Percentiles rank a stretch among this genome's conserved stretches.
These are phyloP conservation scores for Clonostachys solani DNA, from an alignment of 2,329 filamentous ascomycete genomes.

Conservation along the genomic window DNA sequence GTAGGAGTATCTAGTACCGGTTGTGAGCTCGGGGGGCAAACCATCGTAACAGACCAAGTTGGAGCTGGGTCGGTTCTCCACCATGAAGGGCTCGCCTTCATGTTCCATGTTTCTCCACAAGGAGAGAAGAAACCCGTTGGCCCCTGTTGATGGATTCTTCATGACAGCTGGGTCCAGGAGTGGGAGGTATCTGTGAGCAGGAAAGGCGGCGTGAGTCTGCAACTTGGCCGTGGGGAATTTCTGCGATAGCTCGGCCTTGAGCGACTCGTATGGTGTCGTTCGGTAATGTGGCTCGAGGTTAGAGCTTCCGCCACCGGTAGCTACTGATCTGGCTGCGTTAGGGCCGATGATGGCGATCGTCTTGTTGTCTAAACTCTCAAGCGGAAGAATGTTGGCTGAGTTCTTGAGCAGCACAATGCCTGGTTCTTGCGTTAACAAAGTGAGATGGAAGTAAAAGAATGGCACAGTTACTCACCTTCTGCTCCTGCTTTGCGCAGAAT, in stretches of 20 bases:
- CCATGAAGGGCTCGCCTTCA: not conserved
- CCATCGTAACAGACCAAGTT: not conserved
- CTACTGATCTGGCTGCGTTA: constrained; percentile 68
- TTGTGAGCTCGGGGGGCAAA: not conserved
- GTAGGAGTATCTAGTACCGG: not conserved
- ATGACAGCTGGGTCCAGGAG: not conserved
- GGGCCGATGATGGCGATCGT: constrained; percentile 67
- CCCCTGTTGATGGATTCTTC: not conserved
- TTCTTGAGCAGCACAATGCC: constrained; percentile 56
- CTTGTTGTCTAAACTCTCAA: constrained; percentile 53
- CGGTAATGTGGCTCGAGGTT: constrained; percentile 33
- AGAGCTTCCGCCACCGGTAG: constrained; percentile 37
- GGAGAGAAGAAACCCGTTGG: not conserved
- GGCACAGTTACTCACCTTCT: not conserved
- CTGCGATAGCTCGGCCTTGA: constrained; percentile 28
- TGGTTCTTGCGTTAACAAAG: not conserved
- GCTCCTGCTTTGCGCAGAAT: not conserved
- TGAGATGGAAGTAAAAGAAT: not conserved
- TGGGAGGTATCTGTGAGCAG: not conserved
- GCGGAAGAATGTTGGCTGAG: constrained; percentile 43
- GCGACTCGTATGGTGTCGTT: constrained; percentile 66
- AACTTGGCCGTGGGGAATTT: not conserved
- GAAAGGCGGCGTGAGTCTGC: not conserved
- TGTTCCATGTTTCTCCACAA: not conserved
- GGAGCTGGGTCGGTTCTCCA: not conserved